Conservation (phyloP, 1,284 basidiomycete species). For the Cryptococcus hybrid region DNA sequence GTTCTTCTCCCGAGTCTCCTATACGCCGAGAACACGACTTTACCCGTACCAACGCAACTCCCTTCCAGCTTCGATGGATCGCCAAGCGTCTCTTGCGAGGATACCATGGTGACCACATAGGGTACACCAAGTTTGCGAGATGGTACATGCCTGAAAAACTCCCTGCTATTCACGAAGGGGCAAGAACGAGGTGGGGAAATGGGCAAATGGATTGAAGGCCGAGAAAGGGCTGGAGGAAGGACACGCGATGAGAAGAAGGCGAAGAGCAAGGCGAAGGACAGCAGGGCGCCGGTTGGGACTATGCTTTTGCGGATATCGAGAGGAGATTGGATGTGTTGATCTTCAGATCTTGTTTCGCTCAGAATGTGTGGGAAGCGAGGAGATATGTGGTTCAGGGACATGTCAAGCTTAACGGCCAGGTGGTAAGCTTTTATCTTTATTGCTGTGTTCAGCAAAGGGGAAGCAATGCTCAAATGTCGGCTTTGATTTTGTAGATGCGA, state of each 20-base stretch:
- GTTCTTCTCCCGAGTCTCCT: conserved; percentile 56
- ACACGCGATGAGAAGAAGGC: conserved; percentile 51
- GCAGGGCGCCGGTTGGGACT: conserved; percentile 70
- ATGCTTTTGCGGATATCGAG: conserved; percentile 93
- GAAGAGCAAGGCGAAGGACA: conserved; percentile 58
- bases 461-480: background rate
- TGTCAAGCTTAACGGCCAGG: conserved; percentile 84
- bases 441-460: background rate
- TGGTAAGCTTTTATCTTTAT: conserved; percentile 57
- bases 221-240: conserved; percentile 37
- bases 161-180: conserved; percentile 72
- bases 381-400: conserved; percentile 81
- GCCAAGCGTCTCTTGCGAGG: conserved; percentile 86
- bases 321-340: conserved; percentile 87
- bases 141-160: conserved; percentile 89
- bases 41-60: conserved; percentile 60
- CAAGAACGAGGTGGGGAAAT: conserved; percentile 37
- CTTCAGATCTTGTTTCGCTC: conserved; percentile 87
- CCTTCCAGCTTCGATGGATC: conserved; percentile 92
- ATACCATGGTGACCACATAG: conserved; percentile 95
- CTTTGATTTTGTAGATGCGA: conserved; percentile 58
- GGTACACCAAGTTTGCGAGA: conserved; percentile 88
- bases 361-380: conserved; percentile 86
- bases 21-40: conserved; percentile 58
- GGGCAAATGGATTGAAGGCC: conserved; percentile 59